Percentiles rank a stretch among this genome's conserved stretches.
phyloP scores from a whole-genome alignment of 257 asterid genomes.

The Fraxinus pennsylvanica region DNA sequence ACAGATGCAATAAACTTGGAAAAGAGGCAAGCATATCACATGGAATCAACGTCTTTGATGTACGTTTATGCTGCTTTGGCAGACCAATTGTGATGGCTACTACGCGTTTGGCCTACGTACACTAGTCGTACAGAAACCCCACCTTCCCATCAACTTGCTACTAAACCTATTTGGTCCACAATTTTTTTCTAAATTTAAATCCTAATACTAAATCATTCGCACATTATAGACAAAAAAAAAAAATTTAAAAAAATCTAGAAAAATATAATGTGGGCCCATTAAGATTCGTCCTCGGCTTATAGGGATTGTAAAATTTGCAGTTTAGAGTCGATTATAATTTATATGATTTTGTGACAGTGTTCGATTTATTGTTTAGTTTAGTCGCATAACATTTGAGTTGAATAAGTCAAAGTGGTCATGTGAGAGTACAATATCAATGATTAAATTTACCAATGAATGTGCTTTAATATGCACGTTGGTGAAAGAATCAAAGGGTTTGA shows the following conservation, averaged over 20 bases:
- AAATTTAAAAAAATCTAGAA: no score
- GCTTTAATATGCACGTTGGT: slow-evolving; percentile 20
- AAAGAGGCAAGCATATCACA: slow-evolving; percentile 26
- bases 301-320: no score
- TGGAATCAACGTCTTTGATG: slow-evolving; percentile 20
- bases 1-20: not conserved
- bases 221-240: no score
- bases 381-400: not conserved
- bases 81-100: slow-evolving; percentile 27
- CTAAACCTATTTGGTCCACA: not conserved
- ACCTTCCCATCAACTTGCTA: not conserved
- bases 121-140: slow-evolving; percentile 25
- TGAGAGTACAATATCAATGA: slow-evolving; percentile 26
- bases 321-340: not conserved
- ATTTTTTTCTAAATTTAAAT: no score
- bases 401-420: slow-evolving; percentile 1
- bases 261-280: no score
- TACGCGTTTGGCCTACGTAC: slow-evolving; percentile 26
- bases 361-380: not conserved
- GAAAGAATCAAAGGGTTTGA: slow-evolving; percentile 17
- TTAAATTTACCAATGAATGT: slow-evolving; percentile 18
- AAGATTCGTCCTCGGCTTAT: no score
- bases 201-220: no score
- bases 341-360: not conserved
- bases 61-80: not conserved